These are phyloP conservation scores for Penicillium odoratum DNA, from an alignment of 495 filamentous ascomycete genomes.

Conservation along the genomic window DNA sequence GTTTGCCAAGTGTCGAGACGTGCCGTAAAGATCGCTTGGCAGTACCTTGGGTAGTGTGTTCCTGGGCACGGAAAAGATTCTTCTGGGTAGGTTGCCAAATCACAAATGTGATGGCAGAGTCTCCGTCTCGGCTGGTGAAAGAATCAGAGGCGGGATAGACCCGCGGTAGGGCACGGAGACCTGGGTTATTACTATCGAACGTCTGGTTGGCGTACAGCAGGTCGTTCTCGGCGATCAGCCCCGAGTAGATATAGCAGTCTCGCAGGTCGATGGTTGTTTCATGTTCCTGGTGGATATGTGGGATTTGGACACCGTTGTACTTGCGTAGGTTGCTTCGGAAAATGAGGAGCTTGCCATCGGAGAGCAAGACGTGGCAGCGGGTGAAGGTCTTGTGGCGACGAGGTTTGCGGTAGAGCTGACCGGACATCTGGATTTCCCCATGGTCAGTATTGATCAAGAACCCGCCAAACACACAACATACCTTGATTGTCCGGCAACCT, in stretches of 20 bases:
- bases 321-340: constrained; percentile 62
- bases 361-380: constrained; percentile 62
- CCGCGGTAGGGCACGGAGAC: constrained; percentile 62
- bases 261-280: constrained; percentile 59
- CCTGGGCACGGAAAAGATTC: constrained; percentile 56
- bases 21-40: constrained; percentile 45
- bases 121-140: constrained; percentile 69
- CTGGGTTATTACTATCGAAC: constrained; percentile 67
- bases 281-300: constrained; percentile 64
- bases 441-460: constrained; percentile 1
- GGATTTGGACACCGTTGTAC: constrained; percentile 56
- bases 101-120: constrained; percentile 71
- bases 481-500: constrained; percentile 64
- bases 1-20: constrained; percentile 58
- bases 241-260: constrained; percentile 74
- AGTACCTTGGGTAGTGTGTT: constrained; percentile 44
- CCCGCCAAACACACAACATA: constrained; percentile 24
- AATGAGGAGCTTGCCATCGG: constrained; percentile 61
- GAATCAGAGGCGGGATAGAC: constrained; percentile 62
- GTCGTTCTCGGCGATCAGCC: constrained; percentile 65
- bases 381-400: constrained; percentile 63
- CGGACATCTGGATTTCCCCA: constrained; percentile 51
- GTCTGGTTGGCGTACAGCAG: constrained; percentile 69
- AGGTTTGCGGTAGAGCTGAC: constrained; percentile 66
- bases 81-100: constrained; percentile 67